Evolutionary conservation across 2,329 filamentous ascomycete genomes (phyloP), one percentile per base, ranked within the genome.

Genomic region (Colletotrichum phormii): DNA sequence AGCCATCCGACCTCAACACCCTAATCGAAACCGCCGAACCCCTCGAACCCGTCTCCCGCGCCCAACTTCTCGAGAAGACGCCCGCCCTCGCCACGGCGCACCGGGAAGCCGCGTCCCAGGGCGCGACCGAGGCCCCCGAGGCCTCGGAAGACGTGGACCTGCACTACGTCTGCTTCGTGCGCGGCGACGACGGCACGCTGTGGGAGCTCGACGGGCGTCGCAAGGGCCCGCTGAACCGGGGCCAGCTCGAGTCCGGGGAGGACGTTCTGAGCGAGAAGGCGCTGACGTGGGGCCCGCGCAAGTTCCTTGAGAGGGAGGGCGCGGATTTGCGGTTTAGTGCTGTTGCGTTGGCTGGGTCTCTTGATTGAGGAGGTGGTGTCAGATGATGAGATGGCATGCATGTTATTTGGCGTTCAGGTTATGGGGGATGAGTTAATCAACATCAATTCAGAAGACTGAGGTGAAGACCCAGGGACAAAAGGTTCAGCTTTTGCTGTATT

Each of bases 131-230:
- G 13, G 94, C 95, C 1, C 96, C 97, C 0, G 84, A 89, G 66
- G 94, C 95, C 9, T 89, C 91, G n/a, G 93, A 94, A 78, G 89
- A 93, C 76, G 88, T 98, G n/a, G 96, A 98, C 80, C 86, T 98
- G 77, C 97, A 99, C 85, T 98, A 97, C 81, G 96, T 98, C 59
- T 97, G 94, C 79, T 99, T 98, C 82, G 93, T 97, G 64, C 97
- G 95, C 85, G 86, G 86, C 37, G 84, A 83, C 64, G 91, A 93
- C 80, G 92, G 92, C 67, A 89, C 81, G 13, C 78, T 91, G 49
- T 91, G 89, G 88, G 89, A 91, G 84, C 85, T 91, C 12, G 89
- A 91, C 76, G 89, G 89, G 3, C 83, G 89, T 63, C 79, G 87
- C 68, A 90, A 89, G 81, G 89, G 89, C 0, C 89, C 89, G 8